Percentiles rank a stretch among this genome's conserved stretches.
Conservation (phyloP, 192 early-diverging fungal species). For the Coemansia sp. region DNA sequence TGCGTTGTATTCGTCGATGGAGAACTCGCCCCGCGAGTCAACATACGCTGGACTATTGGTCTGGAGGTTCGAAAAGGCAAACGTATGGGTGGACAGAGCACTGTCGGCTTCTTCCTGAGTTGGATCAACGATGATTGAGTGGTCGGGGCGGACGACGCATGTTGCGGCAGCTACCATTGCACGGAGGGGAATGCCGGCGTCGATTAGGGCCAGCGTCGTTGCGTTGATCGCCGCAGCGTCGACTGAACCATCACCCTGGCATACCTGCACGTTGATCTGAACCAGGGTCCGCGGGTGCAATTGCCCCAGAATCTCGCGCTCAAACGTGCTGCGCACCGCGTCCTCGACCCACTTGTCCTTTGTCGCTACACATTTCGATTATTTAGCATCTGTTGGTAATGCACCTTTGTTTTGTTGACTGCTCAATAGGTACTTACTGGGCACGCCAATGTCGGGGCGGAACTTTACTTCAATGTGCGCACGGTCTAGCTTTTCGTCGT, state of each 20-base stretch:
- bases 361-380: constrained; percentile 33
- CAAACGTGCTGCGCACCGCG: constrained; percentile 69
- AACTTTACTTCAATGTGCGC: constrained; percentile 81
- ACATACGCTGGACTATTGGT: constrained; percentile 53
- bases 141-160: constrained; percentile 64
- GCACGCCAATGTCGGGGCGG: constrained; percentile 64
- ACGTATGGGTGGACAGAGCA: constrained; percentile 75
- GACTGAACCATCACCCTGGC: constrained; percentile 83
- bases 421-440: constrained; percentile 19
- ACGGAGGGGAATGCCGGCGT: constrained; percentile 85
- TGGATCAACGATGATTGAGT: constrained; percentile 74
- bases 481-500: constrained; percentile 87
- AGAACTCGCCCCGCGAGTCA: constrained; percentile 75
- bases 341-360: constrained; percentile 75
- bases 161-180: constrained; percentile 67
- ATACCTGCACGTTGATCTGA: constrained; percentile 82
- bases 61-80: constrained; percentile 63
- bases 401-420: background rate
- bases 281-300: constrained; percentile 86
- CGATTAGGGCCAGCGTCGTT: constrained; percentile 76
- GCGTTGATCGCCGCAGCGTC: constrained; percentile 80
- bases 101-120: constrained; percentile 67
- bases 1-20: constrained; percentile 55
- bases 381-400: background rate
- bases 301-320: constrained; percentile 70